Evolutionary conservation across 352 stramenopile species (phyloP).

Genomic region (Globisporangium nunn): DNA sequence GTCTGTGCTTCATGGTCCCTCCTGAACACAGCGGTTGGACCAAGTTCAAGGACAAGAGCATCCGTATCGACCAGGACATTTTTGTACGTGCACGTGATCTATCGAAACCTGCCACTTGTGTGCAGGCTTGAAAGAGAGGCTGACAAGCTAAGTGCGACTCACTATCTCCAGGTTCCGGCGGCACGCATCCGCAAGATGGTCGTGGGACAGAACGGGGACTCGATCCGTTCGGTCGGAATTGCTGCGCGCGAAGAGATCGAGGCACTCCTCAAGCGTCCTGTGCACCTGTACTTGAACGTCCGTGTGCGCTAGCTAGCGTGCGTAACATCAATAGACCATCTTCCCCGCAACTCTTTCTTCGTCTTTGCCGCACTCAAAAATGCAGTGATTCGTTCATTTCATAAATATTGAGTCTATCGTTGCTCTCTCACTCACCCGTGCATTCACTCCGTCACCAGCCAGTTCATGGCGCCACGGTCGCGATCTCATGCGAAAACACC

Average conservation of each 20-base stretch:
- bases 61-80: conserved; percentile 85
- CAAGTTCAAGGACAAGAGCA: conserved; percentile 77
- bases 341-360: too few relatives aligned
- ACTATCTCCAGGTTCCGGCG: conserved; percentile 43
- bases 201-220: conserved; percentile 70
- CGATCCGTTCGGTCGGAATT: conserved; percentile 65
- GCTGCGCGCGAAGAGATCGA: conserved; percentile 74
- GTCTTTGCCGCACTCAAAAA: too few relatives aligned
- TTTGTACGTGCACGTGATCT: conserved; percentile 45
- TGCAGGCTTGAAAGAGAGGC: not conserved
- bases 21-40: conserved; percentile 54
- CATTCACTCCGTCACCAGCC: not conserved
- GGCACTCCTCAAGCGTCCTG: conserved; percentile 48
- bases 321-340: not conserved
- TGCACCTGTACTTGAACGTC: conserved; percentile 85
- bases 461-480: conserved; percentile 38
- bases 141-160: not conserved
- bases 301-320: conserved; percentile 35
- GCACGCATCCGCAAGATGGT: conserved; percentile 75
- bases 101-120: too few relatives aligned
- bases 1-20: not conserved
- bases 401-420: not conserved
- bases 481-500: conserved; percentile 81
- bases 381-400: not conserved
- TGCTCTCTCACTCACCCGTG: not conserved